Conservation (phyloP, 768 basidiomycete genomes). For the Hygrophorus pudorinus region DNA sequence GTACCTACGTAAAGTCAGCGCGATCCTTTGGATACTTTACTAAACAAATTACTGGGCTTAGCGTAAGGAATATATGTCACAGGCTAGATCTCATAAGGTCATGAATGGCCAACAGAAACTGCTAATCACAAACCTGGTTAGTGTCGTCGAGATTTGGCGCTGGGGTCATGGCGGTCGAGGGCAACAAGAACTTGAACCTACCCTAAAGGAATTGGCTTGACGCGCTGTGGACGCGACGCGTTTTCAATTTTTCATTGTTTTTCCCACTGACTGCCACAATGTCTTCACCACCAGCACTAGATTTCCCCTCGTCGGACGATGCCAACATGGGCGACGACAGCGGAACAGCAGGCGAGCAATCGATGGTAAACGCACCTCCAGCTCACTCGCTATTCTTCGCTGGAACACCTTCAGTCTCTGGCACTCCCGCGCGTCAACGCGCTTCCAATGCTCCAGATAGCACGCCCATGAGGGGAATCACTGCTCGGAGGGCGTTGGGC, state of each 20-base stretch:
- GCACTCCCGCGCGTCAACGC: conserved; percentile 36
- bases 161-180: conserved; percentile 2
- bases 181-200: background rate
- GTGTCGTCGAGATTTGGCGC: conserved; percentile 5
- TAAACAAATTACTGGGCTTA: background rate
- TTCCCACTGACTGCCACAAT: conserved; percentile 22
- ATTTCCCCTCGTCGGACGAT: conserved; percentile 59
- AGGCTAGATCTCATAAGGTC: conserved; percentile 1
- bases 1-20: background rate
- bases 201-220: conserved; percentile 10
- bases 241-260: conserved; percentile 14
- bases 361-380: conserved; percentile 31
- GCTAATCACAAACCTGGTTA: conserved; percentile 5
- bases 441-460: conserved; percentile 29
- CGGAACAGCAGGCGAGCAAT: conserved; percentile 21
- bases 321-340: conserved; percentile 38
- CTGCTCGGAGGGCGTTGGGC: conserved; percentile 45
- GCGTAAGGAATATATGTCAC: conserved; percentile 9
- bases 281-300: conserved; percentile 57
- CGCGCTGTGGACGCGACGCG: conserved; percentile 48
- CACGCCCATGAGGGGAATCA: conserved; percentile 35
- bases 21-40: background rate
- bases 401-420: conserved; percentile 41
- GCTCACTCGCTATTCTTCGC: conserved; percentile 43
- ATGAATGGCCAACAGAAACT: background rate